Conservation (phyloP, 2,329 filamentous ascomycete genomes). For the Fusarium illudens region DNA sequence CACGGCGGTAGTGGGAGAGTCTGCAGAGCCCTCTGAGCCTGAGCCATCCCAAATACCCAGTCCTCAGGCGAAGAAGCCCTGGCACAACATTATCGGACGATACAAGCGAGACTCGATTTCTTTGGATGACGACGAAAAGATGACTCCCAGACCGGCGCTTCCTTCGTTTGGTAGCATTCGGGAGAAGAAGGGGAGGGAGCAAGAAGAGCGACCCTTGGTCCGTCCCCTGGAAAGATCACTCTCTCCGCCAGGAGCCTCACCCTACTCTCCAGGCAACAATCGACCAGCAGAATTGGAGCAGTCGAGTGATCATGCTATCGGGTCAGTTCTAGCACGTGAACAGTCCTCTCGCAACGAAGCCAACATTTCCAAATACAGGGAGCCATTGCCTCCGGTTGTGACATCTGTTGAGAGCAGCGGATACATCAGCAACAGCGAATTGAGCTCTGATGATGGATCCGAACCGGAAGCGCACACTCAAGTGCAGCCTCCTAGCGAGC, state of each 20-base stretch:
- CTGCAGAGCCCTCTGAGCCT: constrained; percentile 48
- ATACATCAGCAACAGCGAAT: constrained; percentile 66
- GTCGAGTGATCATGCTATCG: constrained; percentile 69
- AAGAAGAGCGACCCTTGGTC: constrained; percentile 66
- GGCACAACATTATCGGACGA: constrained; percentile 61
- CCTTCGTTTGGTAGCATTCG: constrained; percentile 80
- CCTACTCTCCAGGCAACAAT: constrained; percentile 41
- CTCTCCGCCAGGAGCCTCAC: constrained; percentile 30
- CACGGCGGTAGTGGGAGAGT: constrained; percentile 63
- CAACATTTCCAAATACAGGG: constrained; percentile 65
- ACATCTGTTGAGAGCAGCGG: constrained; percentile 73
- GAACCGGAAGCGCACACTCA: constrained; percentile 4
- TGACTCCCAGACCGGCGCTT: constrained; percentile 77
- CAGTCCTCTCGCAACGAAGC: constrained; percentile 61
- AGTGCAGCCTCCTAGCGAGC: neutral
- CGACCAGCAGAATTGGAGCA: constrained; percentile 49
- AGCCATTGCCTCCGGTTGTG: constrained; percentile 75
- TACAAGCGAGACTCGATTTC: constrained; percentile 56
- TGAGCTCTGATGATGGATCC: constrained; percentile 47
- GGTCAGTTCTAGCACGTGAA: constrained; percentile 63
- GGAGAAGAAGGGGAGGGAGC: constrained; percentile 64
- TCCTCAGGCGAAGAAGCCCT: constrained; percentile 54
- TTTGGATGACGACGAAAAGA: constrained; percentile 70
- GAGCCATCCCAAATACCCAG: constrained; percentile 51
- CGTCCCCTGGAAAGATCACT: constrained; percentile 56